Evolutionary conservation across 2,329 filamentous ascomycete genomes (phyloP).

Genomic region (Microsporum canis): DNA sequence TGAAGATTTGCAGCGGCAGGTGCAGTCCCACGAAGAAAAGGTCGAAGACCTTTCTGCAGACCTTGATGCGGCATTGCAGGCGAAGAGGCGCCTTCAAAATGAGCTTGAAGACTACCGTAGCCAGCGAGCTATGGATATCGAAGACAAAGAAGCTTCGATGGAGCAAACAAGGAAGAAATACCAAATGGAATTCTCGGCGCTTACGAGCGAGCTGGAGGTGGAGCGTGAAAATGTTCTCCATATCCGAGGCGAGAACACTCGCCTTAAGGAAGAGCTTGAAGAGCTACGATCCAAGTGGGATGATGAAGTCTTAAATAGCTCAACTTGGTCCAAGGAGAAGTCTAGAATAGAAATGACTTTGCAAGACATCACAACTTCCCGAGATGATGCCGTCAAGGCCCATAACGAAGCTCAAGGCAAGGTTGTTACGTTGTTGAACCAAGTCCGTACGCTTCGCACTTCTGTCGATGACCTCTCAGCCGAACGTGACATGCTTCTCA

Average conservation of each 20-base stretch:
- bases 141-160: constrained; percentile 91
- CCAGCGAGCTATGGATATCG: constrained; percentile 88
- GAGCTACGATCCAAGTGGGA: constrained; percentile 95
- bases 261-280: constrained; percentile 89
- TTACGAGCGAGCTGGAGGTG: constrained; percentile 85
- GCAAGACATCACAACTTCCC: constrained; percentile 76
- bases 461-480: constrained; percentile 74
- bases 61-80: constrained; percentile 69
- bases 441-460: constrained; percentile 72
- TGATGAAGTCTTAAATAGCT: constrained; percentile 92
- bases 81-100: constrained; percentile 89
- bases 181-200: constrained; percentile 76
- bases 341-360: constrained; percentile 79
- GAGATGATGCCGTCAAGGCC: constrained; percentile 82
- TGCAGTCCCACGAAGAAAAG: constrained; percentile 79
- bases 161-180: constrained; percentile 98
- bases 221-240: constrained; percentile 83
- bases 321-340: constrained; percentile 98
- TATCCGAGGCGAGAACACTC: constrained; percentile 70
- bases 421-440: constrained; percentile 78
- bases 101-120: constrained; percentile 96
- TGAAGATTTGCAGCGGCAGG: constrained; percentile 81
- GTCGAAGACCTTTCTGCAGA: constrained; percentile 87
- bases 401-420: constrained; percentile 93
- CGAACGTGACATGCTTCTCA: constrained; percentile 71